Percentiles rank a stretch among this genome's conserved stretches.
Evolutionary conservation across 148 eudicot genomes (phyloP).

Genomic region (Spergularia marina): DNA sequence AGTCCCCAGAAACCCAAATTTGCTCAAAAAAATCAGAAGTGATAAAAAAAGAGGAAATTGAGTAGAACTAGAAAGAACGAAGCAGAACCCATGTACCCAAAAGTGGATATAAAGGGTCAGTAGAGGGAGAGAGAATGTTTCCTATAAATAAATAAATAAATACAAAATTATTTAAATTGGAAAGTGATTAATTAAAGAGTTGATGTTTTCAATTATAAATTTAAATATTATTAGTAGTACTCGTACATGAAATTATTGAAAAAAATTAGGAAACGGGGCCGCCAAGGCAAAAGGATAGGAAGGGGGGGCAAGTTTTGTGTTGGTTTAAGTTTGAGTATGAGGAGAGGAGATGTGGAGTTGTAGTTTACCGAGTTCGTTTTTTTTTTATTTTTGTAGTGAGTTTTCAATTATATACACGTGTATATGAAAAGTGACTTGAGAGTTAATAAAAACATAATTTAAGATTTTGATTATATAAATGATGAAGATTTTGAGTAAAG

Average conservation of each 20-base stretch:
- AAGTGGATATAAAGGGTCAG: not conserved
- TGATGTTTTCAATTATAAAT: not conserved
- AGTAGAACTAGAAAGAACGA: not conserved
- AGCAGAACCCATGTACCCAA: not conserved
- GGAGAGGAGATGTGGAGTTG: slow-evolving; percentile 2
- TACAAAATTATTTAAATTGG: not conserved
- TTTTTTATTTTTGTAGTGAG: no score
- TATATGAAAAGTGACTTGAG: not conserved
- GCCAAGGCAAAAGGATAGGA: slow-evolving; percentile 14
- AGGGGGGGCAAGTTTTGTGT: not conserved
- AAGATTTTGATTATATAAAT: no score
- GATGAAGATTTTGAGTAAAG: no score
- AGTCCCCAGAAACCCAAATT: slow-evolving; percentile 2
- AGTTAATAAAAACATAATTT: not conserved
- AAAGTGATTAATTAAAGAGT: no score
- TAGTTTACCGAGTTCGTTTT: slow-evolving; percentile 13
- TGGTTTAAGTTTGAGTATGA: not conserved
- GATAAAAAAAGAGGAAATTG: slow-evolving; percentile 8
- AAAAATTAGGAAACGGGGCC: slow-evolving; percentile 8
- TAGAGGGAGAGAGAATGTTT: no score
- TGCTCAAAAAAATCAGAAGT: not conserved
- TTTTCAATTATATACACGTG: not conserved
- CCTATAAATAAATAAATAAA: not conserved
- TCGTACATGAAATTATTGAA: not conserved
- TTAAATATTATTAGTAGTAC: not conserved